Evolutionary conservation across 306 rosid species (phyloP), one percentile per base, ranked within the genome.

Genomic region (Potentilla sterilis): DNA sequence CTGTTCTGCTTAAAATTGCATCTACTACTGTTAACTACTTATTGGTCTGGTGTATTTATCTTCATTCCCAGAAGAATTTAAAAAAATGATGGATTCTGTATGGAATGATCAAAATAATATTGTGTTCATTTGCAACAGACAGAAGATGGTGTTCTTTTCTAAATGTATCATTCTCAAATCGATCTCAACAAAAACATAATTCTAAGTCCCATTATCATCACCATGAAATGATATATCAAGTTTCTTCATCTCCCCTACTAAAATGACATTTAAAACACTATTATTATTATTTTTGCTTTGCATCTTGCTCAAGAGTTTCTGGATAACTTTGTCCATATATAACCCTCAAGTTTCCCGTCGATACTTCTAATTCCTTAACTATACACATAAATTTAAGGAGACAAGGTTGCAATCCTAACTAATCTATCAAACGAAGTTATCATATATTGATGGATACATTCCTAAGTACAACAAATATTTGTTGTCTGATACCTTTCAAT

Each of bases 301-400:
- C 18, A 24, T 58, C 37, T 24, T 58, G 37, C 16, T 58, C 64
- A 58, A 58, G 64, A 57, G 13, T 22, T 58, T 58, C 22, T 4
- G 7, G 61, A 54, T n/a, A 54, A 7, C 4, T 55, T 10, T 58
- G 64, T 13, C 67, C 42, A 62, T 14, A 3, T 52, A 21, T 15
- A 54, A 38, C n/a, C 66, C 14, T 54, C 76, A 38, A 72, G 19
- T 72, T 72, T 54, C 21, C 48, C 22, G 75, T 54, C 75, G 4
- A 38, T 54, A 72, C 43, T 72, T 22, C 41, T 58, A 58, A 22
- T 16, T 24, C 68, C 41, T 42, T 15, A 13, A 21, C 7, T 64
- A 4, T 64, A 18, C n/a, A 61, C n/a, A 38, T 18, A 16, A 35
- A 9, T 63, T 35, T 3, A 63, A 64, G 69, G 22, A 64, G 46